Conservation (phyloP, 192 early-diverging fungal species). For the Coemansia sp. region DNA sequence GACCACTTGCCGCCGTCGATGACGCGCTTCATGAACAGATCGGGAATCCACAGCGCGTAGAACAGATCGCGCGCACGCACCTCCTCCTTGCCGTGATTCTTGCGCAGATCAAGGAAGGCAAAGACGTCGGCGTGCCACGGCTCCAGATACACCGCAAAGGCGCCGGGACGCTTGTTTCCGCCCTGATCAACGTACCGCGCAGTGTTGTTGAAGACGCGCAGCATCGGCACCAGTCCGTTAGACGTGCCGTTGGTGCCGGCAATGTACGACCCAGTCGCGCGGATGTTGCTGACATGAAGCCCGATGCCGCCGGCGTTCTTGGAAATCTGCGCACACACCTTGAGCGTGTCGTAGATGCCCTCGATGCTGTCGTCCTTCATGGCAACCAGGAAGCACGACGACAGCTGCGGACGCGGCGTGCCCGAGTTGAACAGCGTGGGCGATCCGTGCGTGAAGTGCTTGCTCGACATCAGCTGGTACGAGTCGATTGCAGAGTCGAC, state of each 20-base stretch:
- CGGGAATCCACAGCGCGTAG: slow-evolving; percentile 96
- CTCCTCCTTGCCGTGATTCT: slow-evolving; percentile 99
- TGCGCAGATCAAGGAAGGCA: slow-evolving; percentile 92
- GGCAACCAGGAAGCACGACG: slow-evolving; percentile 92
- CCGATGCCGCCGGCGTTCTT: slow-evolving; percentile 99
- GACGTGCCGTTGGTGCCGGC: slow-evolving; percentile 97
- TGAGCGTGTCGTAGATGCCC: slow-evolving; percentile 97
- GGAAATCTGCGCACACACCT: slow-evolving; percentile 96
- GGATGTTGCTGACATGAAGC: slow-evolving; percentile 96
- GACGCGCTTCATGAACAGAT: slow-evolving; percentile 98
- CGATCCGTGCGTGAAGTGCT: slow-evolving; percentile 95
- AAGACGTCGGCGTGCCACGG: slow-evolving; percentile 99
- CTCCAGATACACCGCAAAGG: slow-evolving; percentile 98
- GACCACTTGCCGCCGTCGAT: slow-evolving; percentile 92
- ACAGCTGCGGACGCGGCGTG: slow-evolving; percentile 93
- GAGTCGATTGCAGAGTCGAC: slow-evolving; percentile 92
- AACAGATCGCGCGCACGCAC: slow-evolving; percentile 95
- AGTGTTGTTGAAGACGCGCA: slow-evolving; percentile 98
- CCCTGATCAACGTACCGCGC: slow-evolving; percentile 99
- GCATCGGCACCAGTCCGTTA: slow-evolving; percentile 96
- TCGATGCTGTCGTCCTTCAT: slow-evolving; percentile 98
- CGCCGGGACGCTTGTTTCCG: slow-evolving; percentile 97
- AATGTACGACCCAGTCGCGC: slow-evolving; percentile 93
- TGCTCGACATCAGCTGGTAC: slow-evolving; percentile 89
- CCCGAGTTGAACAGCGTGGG: slow-evolving; percentile 99